Evolutionary conservation across 495 filamentous ascomycete genomes (phyloP).

Genomic region (Sporormia fimetaria): DNA sequence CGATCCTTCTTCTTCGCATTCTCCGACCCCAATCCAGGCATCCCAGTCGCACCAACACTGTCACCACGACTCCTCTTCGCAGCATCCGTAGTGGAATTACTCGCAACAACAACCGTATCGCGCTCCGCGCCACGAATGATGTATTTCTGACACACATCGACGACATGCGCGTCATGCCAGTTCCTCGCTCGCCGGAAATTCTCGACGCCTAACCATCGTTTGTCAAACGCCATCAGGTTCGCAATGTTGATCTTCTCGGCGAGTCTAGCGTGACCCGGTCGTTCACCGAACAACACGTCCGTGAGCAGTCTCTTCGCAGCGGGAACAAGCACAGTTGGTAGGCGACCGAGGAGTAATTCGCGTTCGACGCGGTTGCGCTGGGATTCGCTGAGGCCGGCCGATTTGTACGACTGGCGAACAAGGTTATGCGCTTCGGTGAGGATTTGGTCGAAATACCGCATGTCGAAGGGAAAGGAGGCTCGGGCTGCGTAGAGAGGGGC

Average conservation of each 20-base stretch:
- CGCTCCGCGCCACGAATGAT: slow-evolving; percentile 13
- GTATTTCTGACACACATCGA: slow-evolving; percentile 24
- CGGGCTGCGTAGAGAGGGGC: slow-evolving; percentile 25
- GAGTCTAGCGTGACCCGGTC: slow-evolving; percentile 1
- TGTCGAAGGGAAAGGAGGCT: slow-evolving; percentile 41
- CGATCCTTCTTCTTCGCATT: slow-evolving; percentile 4
- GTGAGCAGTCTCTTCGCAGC: slow-evolving; percentile 18
- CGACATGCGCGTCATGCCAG: slow-evolving; percentile 13
- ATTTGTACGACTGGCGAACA: slow-evolving; percentile 28
- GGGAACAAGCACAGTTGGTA: slow-evolving; percentile 24
- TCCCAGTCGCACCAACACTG: slow-evolving; percentile 17
- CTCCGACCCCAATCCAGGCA: slow-evolving; percentile 10
- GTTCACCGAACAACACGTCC: slow-evolving; percentile 8
- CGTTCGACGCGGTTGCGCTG: slow-evolving; percentile 22
- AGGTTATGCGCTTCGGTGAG: slow-evolving; percentile 39
- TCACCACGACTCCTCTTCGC: slow-evolving; percentile 4
- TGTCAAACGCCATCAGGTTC: slow-evolving; percentile 23
- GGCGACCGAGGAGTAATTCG: slow-evolving; percentile 22
- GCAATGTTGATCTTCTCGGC: slow-evolving; percentile 14
- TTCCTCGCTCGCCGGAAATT: slow-evolving; percentile 1
- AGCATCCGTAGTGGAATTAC: slow-evolving; percentile 6
- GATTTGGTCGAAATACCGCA: slow-evolving; percentile 37
- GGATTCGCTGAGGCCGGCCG: slow-evolving; percentile 2
- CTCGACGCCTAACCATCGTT: slow-evolving; percentile 23
- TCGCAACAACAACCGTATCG: too few species aligned